Evolutionary conservation across 768 basidiomycete genomes (phyloP).

Genomic region (Trametes elegans): DNA sequence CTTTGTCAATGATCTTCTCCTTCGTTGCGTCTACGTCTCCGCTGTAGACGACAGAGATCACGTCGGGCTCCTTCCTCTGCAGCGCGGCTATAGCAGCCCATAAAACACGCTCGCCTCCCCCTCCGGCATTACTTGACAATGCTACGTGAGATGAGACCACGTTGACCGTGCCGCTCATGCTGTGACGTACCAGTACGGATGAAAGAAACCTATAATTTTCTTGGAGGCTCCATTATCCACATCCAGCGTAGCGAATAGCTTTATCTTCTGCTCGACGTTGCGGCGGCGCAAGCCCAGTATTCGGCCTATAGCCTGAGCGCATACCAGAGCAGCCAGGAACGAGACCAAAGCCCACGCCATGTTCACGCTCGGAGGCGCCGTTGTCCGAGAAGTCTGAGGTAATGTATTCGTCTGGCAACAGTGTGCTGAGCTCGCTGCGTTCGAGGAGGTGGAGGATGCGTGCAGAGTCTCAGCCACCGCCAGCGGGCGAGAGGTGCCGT

Average conservation of each 20-base stretch:
- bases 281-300: slow-evolving; percentile 9
- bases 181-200: slow-evolving; percentile 85
- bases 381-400: background rate
- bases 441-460: background rate
- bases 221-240: slow-evolving; percentile 6
- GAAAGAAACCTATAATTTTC: slow-evolving; percentile 80
- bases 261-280: slow-evolving; percentile 1
- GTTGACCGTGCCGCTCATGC: background rate
- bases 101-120: slow-evolving; percentile 93
- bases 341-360: slow-evolving; percentile 6
- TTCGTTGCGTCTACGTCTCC: slow-evolving; percentile 85
- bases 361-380: background rate
- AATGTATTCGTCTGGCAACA: no score
- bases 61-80: slow-evolving; percentile 62
- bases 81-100: slow-evolving; percentile 86
- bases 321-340: background rate
- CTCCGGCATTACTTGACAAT: slow-evolving; percentile 80
- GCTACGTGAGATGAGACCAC: slow-evolving; percentile 27
- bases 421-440: background rate
- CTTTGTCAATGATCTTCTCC: slow-evolving; percentile 75
- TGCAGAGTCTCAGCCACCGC: background rate
- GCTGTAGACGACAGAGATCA: slow-evolving; percentile 81
- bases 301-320: slow-evolving; percentile 2
- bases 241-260: background rate
- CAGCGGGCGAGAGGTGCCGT: background rate